Conservation (phyloP, 2,329 filamentous ascomycete species). For the Paecilomyces niveus region DNA sequence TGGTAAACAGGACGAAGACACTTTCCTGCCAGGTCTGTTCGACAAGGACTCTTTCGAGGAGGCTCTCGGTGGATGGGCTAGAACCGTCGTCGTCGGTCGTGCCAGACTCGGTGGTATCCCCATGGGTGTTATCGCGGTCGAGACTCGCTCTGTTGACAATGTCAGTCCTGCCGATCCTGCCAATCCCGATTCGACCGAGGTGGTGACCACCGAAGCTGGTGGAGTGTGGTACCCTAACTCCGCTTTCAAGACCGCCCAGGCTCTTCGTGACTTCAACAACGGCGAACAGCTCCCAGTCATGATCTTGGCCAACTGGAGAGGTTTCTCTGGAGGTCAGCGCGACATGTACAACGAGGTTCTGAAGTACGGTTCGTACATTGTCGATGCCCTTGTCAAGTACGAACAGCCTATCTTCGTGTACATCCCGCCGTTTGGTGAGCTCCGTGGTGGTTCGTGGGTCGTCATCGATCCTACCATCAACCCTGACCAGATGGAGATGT, state of each 20-base stretch:
- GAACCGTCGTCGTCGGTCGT: constrained; percentile 92
- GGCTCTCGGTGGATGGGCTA: constrained; percentile 92
- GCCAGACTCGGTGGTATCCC: constrained; percentile 95
- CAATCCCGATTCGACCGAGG: constrained; percentile 97
- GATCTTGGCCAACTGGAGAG: constrained; percentile 99
- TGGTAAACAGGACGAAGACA: constrained; percentile 75
- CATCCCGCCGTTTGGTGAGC: constrained; percentile 92
- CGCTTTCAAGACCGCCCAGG: constrained; percentile 98
- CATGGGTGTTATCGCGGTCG: constrained; percentile 95
- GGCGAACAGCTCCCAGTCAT: constrained; percentile 97
- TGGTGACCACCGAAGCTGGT: constrained; percentile 88
- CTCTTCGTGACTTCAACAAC: constrained; percentile 98
- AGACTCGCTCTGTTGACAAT: constrained; percentile 94
- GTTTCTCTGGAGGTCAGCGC: constrained; percentile 98
- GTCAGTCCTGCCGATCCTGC: constrained; percentile 93
- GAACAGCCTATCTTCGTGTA: constrained; percentile 99
- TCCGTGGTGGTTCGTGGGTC: constrained; percentile 98
- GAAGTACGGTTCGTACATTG: constrained; percentile 99
- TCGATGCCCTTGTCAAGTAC: constrained; percentile 95
- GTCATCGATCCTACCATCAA: constrained; percentile 99
- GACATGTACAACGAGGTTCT: constrained; percentile 99
- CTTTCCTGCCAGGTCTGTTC: constrained; percentile 86
- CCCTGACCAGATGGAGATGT: constrained; percentile 97
- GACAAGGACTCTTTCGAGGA: constrained; percentile 97
- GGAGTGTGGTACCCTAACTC: constrained; percentile 99